Evolutionary conservation across 2,329 filamentous ascomycete genomes (phyloP).

Genomic region (Periglandula ipomoeae): DNA sequence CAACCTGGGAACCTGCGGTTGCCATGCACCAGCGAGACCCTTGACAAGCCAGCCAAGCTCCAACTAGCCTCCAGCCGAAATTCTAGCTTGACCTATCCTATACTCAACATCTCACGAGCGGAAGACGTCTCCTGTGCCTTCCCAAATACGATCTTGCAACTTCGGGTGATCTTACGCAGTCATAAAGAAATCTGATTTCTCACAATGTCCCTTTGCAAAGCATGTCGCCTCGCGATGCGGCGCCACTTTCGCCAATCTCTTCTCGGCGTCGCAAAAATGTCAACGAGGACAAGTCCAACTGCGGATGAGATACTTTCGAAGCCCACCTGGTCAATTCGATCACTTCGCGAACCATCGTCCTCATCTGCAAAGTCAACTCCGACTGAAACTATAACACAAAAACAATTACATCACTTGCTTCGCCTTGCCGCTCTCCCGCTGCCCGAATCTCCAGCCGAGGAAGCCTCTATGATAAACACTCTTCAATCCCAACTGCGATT

Average conservation of each 20-base stretch:
- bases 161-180: no score
- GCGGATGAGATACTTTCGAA: constrained; percentile 47
- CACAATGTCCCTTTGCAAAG: constrained; percentile 22
- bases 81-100: no score
- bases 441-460: constrained; percentile 53
- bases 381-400: constrained; percentile 44
- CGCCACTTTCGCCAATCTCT: constrained; percentile 10
- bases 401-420: constrained; percentile 73
- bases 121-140: no score
- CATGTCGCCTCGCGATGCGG: constrained; percentile 20
- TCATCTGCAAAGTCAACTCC: constrained; percentile 12
- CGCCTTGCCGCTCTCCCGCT: constrained; percentile 79
- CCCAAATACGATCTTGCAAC: no score
- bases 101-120: no score
- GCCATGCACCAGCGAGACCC: no score
- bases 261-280: constrained; percentile 6
- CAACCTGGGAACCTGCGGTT: no score
- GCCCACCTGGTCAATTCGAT: constrained; percentile 77
- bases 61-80: no score
- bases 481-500: constrained; percentile 81
- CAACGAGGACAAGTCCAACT: constrained; percentile 9
- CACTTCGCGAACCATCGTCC: constrained; percentile 36
- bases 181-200: neutral
- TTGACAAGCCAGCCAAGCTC: neutral
- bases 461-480: constrained; percentile 61